Evolutionary conservation across 2,329 filamentous ascomycete species (phyloP), one percentile per base, ranked within the genome.

Genomic region (Dothideomycetes sp.): DNA sequence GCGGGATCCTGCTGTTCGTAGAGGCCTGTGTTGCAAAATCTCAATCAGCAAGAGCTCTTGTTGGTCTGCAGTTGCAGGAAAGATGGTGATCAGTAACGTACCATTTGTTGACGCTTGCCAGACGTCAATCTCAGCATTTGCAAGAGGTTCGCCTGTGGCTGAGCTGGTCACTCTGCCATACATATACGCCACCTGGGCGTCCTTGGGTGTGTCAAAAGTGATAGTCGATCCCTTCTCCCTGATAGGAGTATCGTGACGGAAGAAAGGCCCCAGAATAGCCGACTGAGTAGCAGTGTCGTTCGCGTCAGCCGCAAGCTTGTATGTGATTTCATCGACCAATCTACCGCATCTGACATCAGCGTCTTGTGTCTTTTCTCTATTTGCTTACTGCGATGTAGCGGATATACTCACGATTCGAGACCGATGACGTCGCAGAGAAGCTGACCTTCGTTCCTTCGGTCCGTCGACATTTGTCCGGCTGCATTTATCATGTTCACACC

Each of bases 231-330:
- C 81, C 49, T 76, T 70, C 29, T 77, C 68, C 34, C 80, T 75
- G 73, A 83, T 84, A 22, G 81, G 81, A 2, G 81, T 78, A 51
- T 84, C 70, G 51, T 81, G 80, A 9, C 76, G 80, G 80, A 81
- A 86, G 70, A 86, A 85, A 47, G 81, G 81, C 2, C 81, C 81
- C 44, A 86, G 77, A 53, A 86, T 86, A 43, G 80, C 73, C 45
- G 79, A 81, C 3, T 79, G 83, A n/a, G 81, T 85, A 34, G 81
- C 79, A 44, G 72, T 66, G 45, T 74, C 62, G 54, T 69, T 68
- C 41, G 72, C 69, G 42, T 81, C 75, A 47, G 75, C 74, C 54
- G 77, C 64, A 27, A 60, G 53, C 56, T 71, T 75, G 66, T 79
- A 73, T 47, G 75, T 73, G 49, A 80, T 80, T 52, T 82, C 78